phyloP scores from a whole-genome alignment of 164 flowering plant genomes.

The Macadamia tetraphylla region DNA sequence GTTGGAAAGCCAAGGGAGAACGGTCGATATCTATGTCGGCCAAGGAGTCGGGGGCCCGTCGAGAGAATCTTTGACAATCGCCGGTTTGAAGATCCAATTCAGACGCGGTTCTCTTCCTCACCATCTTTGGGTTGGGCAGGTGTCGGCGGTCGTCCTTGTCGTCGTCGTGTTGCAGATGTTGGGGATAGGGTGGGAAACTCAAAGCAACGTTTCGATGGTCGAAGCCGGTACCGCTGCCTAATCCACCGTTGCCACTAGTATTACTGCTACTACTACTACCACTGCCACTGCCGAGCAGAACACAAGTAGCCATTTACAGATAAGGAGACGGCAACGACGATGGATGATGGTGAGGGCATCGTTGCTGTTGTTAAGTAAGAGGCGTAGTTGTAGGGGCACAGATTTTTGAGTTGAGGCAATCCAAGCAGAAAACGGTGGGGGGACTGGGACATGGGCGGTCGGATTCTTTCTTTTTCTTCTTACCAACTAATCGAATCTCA shows the following conservation, averaged over 20 bases:
- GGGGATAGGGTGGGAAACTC: neutral
- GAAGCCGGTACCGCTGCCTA: conserved; percentile 12
- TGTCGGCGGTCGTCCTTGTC: conserved; percentile 5
- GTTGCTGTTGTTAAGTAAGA: neutral
- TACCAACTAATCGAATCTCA: neutral
- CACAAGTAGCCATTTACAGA: conserved; percentile 33
- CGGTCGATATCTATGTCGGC: conserved; percentile 8
- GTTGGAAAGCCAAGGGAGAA: conserved; percentile 3
- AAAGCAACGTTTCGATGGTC: conserved; percentile 3
- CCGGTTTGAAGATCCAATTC: conserved; percentile 44
- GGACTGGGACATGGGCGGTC: conserved; percentile 41
- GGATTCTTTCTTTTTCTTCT: conserved; percentile 26
- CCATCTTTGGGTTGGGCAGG: conserved; percentile 35
- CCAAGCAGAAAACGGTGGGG: conserved; percentile 45
- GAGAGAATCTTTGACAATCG: conserved; percentile 23
- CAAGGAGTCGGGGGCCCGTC: conserved; percentile 19
- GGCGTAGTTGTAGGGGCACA: neutral
- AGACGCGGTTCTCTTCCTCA: conserved; percentile 65
- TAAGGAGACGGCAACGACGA: neutral
- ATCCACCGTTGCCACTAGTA: conserved; percentile 9
- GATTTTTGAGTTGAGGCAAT: conserved; percentile 14
- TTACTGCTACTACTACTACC: conserved; percentile 5
- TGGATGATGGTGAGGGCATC: no score
- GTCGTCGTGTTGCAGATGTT: neutral
- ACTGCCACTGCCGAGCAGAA: conserved; percentile 16